Conservation (phyloP, 2,329 filamentous ascomycete genomes). For the Tolypocladium guangdongense region DNA sequence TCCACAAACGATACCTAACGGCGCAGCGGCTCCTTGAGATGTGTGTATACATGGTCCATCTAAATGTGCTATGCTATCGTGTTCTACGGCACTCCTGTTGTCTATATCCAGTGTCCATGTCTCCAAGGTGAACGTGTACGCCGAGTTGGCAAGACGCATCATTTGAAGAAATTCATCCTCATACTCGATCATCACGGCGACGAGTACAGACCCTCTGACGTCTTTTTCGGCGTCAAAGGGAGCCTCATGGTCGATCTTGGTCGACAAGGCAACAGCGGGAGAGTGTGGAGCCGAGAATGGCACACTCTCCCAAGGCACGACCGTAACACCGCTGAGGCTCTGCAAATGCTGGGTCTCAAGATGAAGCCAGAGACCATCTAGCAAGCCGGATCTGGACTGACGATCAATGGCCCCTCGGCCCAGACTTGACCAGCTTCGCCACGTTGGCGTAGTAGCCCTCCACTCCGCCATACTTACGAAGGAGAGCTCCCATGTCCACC, state of each 20-base stretch:
- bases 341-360: neutral
- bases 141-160: neutral
- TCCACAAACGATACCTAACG: too few species aligned
- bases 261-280: neutral
- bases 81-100: neutral
- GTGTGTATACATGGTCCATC: too few species aligned
- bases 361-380: too few species aligned
- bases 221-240: too few species aligned
- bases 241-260: too few species aligned
- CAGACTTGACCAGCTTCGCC: slow-evolving; percentile 45
- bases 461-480: slow-evolving; percentile 43
- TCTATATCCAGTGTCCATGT: neutral
- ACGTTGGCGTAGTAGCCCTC: slow-evolving; percentile 50
- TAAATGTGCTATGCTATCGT: too few species aligned
- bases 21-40: too few species aligned
- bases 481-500: slow-evolving; percentile 31
- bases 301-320: too few species aligned
- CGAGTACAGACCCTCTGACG: too few species aligned
- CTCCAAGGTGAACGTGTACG: neutral
- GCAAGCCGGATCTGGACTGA: neutral
- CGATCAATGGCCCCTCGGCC: slow-evolving; percentile 26
- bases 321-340: neutral
- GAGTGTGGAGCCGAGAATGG: too few species aligned
- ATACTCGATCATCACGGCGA: neutral
- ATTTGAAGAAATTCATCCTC: neutral